These are phyloP conservation scores for Pyrrhoderma lamaoense DNA, from an alignment of 1,284 basidiomycete genomes.

Conservation along the genomic window DNA sequence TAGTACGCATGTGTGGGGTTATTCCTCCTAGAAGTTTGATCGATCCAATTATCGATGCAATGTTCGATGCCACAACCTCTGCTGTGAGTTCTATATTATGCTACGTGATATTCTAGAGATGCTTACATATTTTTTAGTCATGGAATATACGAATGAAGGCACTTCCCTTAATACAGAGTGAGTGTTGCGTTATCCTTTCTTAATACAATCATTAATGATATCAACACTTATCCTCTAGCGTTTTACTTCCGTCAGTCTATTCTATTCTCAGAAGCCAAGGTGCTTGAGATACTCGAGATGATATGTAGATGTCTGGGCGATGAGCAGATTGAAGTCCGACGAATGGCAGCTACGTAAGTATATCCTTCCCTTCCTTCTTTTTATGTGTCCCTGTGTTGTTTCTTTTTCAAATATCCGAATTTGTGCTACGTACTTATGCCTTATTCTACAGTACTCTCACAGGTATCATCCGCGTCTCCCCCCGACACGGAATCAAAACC, in stretches of 20 bases:
- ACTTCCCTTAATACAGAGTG: constrained; percentile 70
- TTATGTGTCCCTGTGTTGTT: too few relatives aligned
- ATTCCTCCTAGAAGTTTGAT: constrained; percentile 53
- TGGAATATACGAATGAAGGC: constrained; percentile 68
- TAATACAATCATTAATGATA: constrained; percentile 5
- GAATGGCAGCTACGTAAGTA: constrained; percentile 66
- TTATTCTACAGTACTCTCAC: constrained; percentile 54
- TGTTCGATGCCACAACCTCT: constrained; percentile 61
- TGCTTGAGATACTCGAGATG: constrained; percentile 64
- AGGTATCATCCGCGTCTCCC: constrained; percentile 74
- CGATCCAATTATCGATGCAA: constrained; percentile 50
- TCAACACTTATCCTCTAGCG: constrained; percentile 32
- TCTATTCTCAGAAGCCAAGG: constrained; percentile 52
- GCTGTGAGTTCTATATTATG: constrained; percentile 37
- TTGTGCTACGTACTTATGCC: background rate
- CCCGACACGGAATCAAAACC: constrained; percentile 63
- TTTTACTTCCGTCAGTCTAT: constrained; percentile 71
- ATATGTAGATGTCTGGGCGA: constrained; percentile 66
- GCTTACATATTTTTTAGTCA: constrained; percentile 36
- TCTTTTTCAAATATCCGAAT: background rate
- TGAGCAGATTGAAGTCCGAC: constrained; percentile 67
- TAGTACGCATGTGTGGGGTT: constrained; percentile 71
- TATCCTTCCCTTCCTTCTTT: too few relatives aligned
- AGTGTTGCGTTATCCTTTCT: constrained; percentile 1
- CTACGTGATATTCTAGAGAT: background rate